Evolutionary conservation across 2,329 filamentous ascomycete genomes (phyloP), one percentile per base, ranked within the genome.

Genomic region (Clarireedia sp.): DNA sequence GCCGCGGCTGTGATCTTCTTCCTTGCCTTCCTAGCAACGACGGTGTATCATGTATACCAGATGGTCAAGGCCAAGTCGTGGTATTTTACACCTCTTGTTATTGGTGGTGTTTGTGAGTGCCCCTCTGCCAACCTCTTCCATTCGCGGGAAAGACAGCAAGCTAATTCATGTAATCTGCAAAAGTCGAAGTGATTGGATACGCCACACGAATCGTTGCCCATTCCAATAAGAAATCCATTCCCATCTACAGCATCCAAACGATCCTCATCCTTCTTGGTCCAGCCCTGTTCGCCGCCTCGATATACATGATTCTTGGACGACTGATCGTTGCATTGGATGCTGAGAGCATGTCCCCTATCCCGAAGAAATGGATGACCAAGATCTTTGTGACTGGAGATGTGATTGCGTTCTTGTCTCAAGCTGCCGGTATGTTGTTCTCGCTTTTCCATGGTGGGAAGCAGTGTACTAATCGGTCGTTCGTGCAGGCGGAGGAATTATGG

Each of bases 61-160:
- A 24, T 60, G 2, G 3, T 57, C 9, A 33, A 45, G 7, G 52
- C 17, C 5, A 51, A 41, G 24, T 47, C 60, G 14, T 51, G 36
- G 36, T 19, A 67, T 77, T 21, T 37, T 8, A 51, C 26, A 10
- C 49, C 49, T 3, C 37, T 51, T 19, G 24, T 51, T 7, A 14
- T 51, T 5, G 49, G 40, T 12, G 49, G 49, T 43, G 3, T 33
- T 2, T 44, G 48, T 50, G 37, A 19, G 48, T 50, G 6, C 24
- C 1, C 23, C 19, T 21, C 23, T 5, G n/a, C 10, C 10, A 3
- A 19, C 17, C 33, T 38, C 33, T 16, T 17, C 14, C 33, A 17
- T 29, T 29, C 26, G 9, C 26, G 9, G 7, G 26, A 10, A 29
- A 29, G 26, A 29, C 5, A 9, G 9, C 26, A 29, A 9, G 26